Conservation (phyloP, 192 early-diverging fungal genomes). For the Diversispora eburnea region DNA sequence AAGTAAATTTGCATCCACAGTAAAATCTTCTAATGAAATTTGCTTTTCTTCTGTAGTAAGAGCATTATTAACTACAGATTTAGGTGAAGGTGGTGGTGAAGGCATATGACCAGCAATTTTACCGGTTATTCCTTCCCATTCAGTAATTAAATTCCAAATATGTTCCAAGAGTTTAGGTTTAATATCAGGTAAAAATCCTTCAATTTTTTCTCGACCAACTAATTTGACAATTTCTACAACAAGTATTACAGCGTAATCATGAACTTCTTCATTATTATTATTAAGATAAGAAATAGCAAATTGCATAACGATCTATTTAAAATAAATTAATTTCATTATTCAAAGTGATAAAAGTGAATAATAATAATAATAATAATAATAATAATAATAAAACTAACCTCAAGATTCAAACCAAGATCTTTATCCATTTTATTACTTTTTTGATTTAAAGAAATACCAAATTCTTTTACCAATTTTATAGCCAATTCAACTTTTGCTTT, state of each 20-base stretch:
- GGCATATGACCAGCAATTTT: conserved; percentile 2
- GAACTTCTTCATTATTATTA: conserved; percentile 59
- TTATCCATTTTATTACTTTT: conserved; percentile 33
- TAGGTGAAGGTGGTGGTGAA: conserved; percentile 12
- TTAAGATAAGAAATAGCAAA: conserved; percentile 55
- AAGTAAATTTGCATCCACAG: conserved; percentile 11
- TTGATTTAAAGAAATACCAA: conserved; percentile 40
- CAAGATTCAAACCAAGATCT: conserved; percentile 44
- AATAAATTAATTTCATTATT: not conserved
- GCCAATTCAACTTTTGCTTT: conserved; percentile 55
- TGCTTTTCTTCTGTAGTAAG: not conserved
- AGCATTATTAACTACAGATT: not conserved
- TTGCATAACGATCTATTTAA: conserved; percentile 46
- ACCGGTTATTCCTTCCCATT: conserved; percentile 8
- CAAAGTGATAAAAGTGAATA: not conserved
- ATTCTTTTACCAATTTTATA: conserved; percentile 42
- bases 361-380: not conserved
- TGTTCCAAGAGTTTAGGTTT: conserved; percentile 34
- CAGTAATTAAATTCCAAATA: conserved; percentile 11
- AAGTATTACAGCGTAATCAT: conserved; percentile 53
- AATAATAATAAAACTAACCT: conserved; percentile 33
- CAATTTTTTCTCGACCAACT: conserved; percentile 35
- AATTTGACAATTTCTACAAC: conserved; percentile 48
- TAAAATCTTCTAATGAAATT: not conserved
- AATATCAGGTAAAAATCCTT: conserved; percentile 36